Evolutionary conservation across 306 rosid species (phyloP).

Genomic region (Cicer judaicum): DNA sequence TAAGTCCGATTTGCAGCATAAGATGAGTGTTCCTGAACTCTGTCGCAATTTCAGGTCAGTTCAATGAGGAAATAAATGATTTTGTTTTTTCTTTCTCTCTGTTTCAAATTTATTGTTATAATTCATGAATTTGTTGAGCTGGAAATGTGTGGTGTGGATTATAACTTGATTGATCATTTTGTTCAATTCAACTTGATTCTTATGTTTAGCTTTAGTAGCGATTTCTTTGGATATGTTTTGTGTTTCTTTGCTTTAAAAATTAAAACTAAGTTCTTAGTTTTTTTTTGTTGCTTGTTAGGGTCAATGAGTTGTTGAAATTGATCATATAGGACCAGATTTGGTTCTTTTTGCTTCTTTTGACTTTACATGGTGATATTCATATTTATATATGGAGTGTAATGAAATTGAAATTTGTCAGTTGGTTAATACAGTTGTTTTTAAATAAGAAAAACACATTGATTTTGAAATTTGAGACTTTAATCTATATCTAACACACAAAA

Average conservation of each 20-base stretch:
- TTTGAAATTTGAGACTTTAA: too few species aligned
- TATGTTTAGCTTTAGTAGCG: background rate
- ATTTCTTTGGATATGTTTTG: background rate
- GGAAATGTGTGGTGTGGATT: slow-evolving; percentile 14
- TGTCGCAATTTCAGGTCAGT: slow-evolving; percentile 94
- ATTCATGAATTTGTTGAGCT: background rate
- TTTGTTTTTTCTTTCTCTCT: background rate
- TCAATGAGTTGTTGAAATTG: slow-evolving; percentile 24
- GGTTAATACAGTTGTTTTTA: too few species aligned
- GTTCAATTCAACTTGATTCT: background rate
- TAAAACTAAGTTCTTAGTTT: background rate
- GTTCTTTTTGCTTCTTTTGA: slow-evolving; percentile 14
- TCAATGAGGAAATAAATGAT: background rate
- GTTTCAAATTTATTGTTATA: background rate
- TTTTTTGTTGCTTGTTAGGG: background rate
- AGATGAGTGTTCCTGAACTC: slow-evolving; percentile 96
- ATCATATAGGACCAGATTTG: background rate
- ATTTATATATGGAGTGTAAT: too few species aligned
- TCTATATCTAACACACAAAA: too few species aligned
- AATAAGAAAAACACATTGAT: too few species aligned
- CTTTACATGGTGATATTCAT: background rate
- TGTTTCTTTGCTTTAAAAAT: background rate
- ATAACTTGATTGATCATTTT: slow-evolving; percentile 11
- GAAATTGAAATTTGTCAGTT: too few species aligned
- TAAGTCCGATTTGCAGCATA: slow-evolving; percentile 74